A percentile compares a stretch with the other conserved stretches of the same genome.
These are phyloP conservation scores for Aspergillus arachidicola DNA, from an alignment of 2,329 filamentous ascomycete species.

Conservation along the genomic window DNA sequence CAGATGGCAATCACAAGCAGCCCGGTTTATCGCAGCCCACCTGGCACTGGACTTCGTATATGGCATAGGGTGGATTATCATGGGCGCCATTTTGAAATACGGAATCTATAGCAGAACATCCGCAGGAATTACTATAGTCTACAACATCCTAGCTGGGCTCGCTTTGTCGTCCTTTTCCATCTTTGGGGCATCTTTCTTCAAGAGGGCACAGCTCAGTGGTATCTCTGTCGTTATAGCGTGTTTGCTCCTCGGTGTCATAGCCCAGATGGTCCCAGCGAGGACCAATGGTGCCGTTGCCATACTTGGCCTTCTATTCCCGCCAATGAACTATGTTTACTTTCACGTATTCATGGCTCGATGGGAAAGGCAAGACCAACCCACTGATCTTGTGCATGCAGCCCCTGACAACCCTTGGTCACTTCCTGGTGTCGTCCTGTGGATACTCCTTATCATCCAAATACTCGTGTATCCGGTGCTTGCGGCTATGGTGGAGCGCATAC, in stretches of 20 bases:
- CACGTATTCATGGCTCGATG: conserved; percentile 75
- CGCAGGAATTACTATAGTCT: conserved; percentile 68
- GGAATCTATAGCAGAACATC: conserved; percentile 69
- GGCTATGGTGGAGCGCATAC: conserved; percentile 69
- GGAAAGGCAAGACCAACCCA: conserved; percentile 62
- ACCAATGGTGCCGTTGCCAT: conserved; percentile 66
- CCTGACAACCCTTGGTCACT: conserved; percentile 69
- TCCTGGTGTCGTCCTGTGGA: conserved; percentile 74
- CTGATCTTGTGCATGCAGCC: conserved; percentile 64
- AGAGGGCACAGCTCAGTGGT: conserved; percentile 82
- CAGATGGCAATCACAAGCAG: conserved; percentile 75
- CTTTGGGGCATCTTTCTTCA: conserved; percentile 81
- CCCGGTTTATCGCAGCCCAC: conserved; percentile 77
- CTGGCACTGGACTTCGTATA: conserved; percentile 80
- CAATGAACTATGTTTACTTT: conserved; percentile 87
- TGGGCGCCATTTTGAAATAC: conserved; percentile 63
- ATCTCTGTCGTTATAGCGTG: conserved; percentile 74
- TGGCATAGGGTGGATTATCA: conserved; percentile 78
- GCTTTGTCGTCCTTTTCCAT: conserved; percentile 79
- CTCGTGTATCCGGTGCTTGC: conserved; percentile 76
- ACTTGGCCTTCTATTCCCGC: conserved; percentile 76
- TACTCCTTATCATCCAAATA: conserved; percentile 77
- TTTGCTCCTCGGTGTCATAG: conserved; percentile 76
- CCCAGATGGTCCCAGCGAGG: conserved; percentile 68
- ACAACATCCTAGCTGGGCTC: conserved; percentile 75